Base-by-base conservation (phyloP, 441 rosid genomes). In the Croton setiger region DNA sequence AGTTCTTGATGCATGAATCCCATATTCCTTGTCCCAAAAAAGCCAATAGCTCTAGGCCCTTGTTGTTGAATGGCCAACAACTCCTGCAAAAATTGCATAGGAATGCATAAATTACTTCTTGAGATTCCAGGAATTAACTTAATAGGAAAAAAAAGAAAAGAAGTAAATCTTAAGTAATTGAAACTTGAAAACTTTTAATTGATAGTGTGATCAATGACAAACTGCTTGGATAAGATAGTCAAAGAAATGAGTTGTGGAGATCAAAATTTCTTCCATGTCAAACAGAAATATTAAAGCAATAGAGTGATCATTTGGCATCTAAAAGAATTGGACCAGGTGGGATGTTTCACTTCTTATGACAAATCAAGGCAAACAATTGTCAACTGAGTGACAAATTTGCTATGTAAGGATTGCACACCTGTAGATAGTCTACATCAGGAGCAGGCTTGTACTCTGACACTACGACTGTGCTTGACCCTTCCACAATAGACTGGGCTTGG, bases 1-100 rank as follows among this genome's bases (percentile, higher is more conserved):
- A 90, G 92, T 65, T 92, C 87, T 78, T 92, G 98, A 81, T 92
- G 98, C 96, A 92, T 85, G 82, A 92, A 92, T 60, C 96, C 98
- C 98, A 92, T 92, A 70, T 92, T 92, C 69, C 96, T 73, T 3
- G 98, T 90, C 55, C 98, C 98, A 67, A 92, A 92, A 76, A 92
- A 92, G 69, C 98, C 96, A 75, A 92, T 92, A 54, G 88, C 66
- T 83, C 98, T 83, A 61, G 98, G 98, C 65, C 98, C 96, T 82
- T 92, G 98, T 74, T 92, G 96, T 77, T 92, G 98, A 80, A 92
- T 92, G 66, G 98, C 98, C 76, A 92, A 77, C 72, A 92, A 75
- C 75, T 92, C 98, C 96, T 92, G 87, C 79, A 81, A 37, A 69
- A 68, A 71, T 27, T 2, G 31, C 31, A 2, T 27, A 27, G 31